A percentile compares a stretch with the other conserved stretches of the same genome.
phyloP scores from a whole-genome alignment of 441 rosid species.

The Adansonia madagascariensis region DNA sequence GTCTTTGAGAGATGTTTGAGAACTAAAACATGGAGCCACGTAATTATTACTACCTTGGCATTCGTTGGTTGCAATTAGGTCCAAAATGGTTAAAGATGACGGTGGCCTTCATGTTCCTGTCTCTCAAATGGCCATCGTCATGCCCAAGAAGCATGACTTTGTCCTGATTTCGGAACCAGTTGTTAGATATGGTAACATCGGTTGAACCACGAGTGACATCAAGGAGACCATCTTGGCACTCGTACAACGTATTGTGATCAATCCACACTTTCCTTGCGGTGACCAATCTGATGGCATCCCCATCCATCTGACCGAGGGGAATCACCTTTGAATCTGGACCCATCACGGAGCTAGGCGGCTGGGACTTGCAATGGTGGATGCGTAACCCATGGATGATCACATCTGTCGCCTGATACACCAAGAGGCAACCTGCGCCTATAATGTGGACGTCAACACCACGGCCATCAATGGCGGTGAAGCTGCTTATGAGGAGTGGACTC shows the following conservation, averaged over 20 bases:
- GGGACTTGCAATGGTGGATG: slow-evolving; percentile 67
- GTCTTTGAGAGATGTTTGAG: neutral
- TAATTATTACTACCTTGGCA: slow-evolving; percentile 61
- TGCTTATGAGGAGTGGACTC: slow-evolving; percentile 61
- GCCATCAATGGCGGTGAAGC: slow-evolving; percentile 74
- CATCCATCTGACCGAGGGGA: slow-evolving; percentile 56
- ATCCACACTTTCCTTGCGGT: slow-evolving; percentile 72
- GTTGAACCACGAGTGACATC: slow-evolving; percentile 77
- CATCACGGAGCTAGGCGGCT: slow-evolving; percentile 54
- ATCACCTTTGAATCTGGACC: slow-evolving; percentile 53
- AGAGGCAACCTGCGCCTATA: slow-evolving; percentile 58
- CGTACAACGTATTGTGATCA: slow-evolving; percentile 74
- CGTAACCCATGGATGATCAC: slow-evolving; percentile 73
- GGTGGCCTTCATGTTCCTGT: slow-evolving; percentile 74
- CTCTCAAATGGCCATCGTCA: slow-evolving; percentile 61
- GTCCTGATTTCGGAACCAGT: slow-evolving; percentile 82
- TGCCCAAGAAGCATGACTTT: slow-evolving; percentile 90
- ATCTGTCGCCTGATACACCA: slow-evolving; percentile 57
- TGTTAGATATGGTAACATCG: slow-evolving; percentile 68
- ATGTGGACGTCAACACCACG: slow-evolving; percentile 63
- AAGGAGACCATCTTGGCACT: slow-evolving; percentile 74
- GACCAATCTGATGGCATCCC: slow-evolving; percentile 70
- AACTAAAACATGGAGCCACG: neutral
- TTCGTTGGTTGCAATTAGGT: slow-evolving; percentile 83
- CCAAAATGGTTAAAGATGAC: slow-evolving; percentile 82